phyloP scores from a whole-genome alignment of 176 grass and related monocot species.

The Puya raimondii region DNA sequence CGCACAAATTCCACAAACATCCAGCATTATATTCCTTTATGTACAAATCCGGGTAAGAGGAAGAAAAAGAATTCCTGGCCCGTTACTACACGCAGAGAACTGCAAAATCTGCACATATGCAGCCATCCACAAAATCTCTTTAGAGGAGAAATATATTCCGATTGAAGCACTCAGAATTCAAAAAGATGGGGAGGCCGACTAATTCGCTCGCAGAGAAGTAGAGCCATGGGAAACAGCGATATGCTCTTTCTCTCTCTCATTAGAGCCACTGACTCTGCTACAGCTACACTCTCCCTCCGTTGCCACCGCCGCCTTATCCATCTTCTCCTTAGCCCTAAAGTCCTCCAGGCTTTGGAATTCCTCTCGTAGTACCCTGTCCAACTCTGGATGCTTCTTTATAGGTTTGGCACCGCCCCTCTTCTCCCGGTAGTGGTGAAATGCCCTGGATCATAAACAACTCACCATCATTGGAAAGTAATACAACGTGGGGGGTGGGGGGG shows the following conservation, averaged over 20 bases:
- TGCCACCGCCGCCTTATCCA: neutral
- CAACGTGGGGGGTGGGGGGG: neutral
- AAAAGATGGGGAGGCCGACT: no score
- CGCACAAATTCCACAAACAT: constrained; percentile 3
- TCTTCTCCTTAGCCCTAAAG: constrained; percentile 18
- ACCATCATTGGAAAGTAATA: constrained; percentile 14
- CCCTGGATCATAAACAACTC: constrained; percentile 40
- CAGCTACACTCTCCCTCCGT: constrained; percentile 3
- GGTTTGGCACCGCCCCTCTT: constrained; percentile 23
- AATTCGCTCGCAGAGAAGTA: no score
- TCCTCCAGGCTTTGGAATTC: constrained; percentile 20
- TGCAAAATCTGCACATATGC: constrained; percentile 16
- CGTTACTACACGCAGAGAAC: constrained; percentile 8
- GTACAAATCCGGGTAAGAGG: constrained; percentile 24
- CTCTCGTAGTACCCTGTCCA: constrained; percentile 19
- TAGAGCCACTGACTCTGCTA: neutral
- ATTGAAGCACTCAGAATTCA: no score
- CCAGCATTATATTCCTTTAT: constrained; percentile 16
- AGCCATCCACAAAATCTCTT: neutral
- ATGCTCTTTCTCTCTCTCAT: constrained; percentile 1
- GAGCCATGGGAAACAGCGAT: neutral
- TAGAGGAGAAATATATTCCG: neutral
- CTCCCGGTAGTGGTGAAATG: constrained; percentile 82
- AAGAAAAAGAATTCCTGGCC: constrained; percentile 21
- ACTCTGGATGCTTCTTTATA: constrained; percentile 32